Evolutionary conservation across 2,329 filamentous ascomycete genomes (phyloP), one percentile per base, ranked within the genome.

Genomic region (Aspergillus neoniger): DNA sequence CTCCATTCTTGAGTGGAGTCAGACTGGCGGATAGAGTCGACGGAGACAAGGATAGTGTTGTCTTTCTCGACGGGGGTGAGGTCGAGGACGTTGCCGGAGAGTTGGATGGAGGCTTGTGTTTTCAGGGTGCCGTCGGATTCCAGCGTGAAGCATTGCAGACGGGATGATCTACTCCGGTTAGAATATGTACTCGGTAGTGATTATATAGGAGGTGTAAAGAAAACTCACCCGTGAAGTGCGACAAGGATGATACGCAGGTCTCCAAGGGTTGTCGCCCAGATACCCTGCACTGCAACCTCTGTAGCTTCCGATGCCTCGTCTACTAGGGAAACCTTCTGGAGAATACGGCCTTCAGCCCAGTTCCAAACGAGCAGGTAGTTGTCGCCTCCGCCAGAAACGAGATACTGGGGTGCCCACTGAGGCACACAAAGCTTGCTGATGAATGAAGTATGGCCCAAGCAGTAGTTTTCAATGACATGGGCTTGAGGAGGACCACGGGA

Each of bases 301-400:
- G 66, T 48, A 28, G 61, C 47, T 38, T 71, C 60, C 12, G 67
- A 57, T 0, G 55, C 19, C 7, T 69, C 57, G 4, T 70, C 60
- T 15, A 65, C 59, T 38, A 79, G 61, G 5, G 69, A 62, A 32
- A 76, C 59, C 55, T 72, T 72, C 19, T 75, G 73, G 28, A 75
- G 62, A 10, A 75, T 62, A 57, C 68, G 67, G 25, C 72, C 70
- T 51, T 72, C 77, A 44, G 79, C 77, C 94, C 94, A 99, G 64
- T 93, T 83, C 93, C 93, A 99, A 0, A 93, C 80, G 62, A 89
- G 86, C 9, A 99, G 71, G 64, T 88, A 84, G 60, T 88, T 82
- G 69, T 98, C 94, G 4, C 94, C 95, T 52, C 94, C 94, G 9
- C 91, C 95, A 5, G 92, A 96, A 32, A 98, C 78, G 30, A 99